These are phyloP conservation scores for Kuraishia capsulata DNA, from an alignment of 805 yeast species.

Conservation along the genomic window DNA sequence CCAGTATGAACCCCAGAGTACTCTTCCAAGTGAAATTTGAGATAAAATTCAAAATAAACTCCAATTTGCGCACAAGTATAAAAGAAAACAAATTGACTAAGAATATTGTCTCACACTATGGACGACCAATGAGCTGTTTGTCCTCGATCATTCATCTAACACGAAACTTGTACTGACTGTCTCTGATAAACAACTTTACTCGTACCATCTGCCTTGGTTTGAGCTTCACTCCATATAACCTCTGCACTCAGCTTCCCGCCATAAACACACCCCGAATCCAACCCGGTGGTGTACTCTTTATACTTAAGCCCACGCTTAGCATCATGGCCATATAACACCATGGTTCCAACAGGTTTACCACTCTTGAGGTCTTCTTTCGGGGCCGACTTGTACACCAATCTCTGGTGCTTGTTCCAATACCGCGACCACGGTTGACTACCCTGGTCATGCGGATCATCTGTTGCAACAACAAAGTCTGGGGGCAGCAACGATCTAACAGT, in stretches of 20 bases:
- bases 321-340: conserved; percentile 83
- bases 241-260: conserved; percentile 46
- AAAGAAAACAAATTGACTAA: too few species aligned
- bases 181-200: not conserved
- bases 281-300: conserved; percentile 61
- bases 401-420: conserved; percentile 20
- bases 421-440: conserved; percentile 23
- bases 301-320: conserved; percentile 68
- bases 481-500: conserved; percentile 64
- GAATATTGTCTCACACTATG: too few species aligned
- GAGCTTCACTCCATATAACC: conserved; percentile 2
- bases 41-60: too few species aligned
- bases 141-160: too few species aligned
- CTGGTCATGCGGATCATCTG: conserved; percentile 29
- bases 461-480: conserved; percentile 50
- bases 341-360: conserved; percentile 11
- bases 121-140: too few species aligned
- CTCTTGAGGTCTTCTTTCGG: not conserved
- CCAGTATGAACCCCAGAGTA: too few species aligned
- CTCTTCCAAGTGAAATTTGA: too few species aligned
- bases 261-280: conserved; percentile 75
- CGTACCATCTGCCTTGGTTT: not conserved
- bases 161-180: conserved; percentile 1
- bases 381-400: conserved; percentile 1
- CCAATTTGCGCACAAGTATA: too few species aligned